Percentiles rank a stretch among this genome's conserved stretches.
These are phyloP conservation scores for Kernera saxatilis DNA, from an alignment of 345 rosid species.

Conservation along the genomic window DNA sequence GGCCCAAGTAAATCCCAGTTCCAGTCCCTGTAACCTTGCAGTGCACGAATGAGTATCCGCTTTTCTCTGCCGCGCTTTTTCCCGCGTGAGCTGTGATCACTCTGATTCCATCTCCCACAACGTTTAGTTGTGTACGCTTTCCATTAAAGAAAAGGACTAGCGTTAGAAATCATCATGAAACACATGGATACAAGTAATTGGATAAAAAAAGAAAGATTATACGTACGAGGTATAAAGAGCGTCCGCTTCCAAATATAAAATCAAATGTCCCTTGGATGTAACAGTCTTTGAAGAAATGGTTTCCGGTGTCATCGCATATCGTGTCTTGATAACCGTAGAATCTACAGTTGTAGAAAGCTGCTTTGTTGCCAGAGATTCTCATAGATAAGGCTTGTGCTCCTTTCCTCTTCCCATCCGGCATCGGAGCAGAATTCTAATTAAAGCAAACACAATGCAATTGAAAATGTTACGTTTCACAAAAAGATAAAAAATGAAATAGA, in stretches of 20 bases:
- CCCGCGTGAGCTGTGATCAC: constrained; percentile 69
- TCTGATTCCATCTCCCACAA: constrained; percentile 29
- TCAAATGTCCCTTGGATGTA: constrained; percentile 74
- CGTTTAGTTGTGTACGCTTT: constrained; percentile 31
- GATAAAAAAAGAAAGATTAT: not conserved
- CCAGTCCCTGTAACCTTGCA: constrained; percentile 42
- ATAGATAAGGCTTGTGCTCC: constrained; percentile 59
- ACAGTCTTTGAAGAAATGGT: constrained; percentile 68
- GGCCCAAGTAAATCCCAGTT: constrained; percentile 43
- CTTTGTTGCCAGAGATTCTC: constrained; percentile 47
- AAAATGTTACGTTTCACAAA: too few relatives aligned
- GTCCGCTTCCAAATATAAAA: constrained; percentile 67
- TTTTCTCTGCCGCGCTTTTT: constrained; percentile 26
- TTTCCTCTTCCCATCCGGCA: constrained; percentile 32
- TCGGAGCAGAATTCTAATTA: constrained; percentile 57
- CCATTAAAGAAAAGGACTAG: not conserved
- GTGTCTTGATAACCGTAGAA: constrained; percentile 64
- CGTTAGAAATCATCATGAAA: not conserved
- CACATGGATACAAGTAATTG: not conserved
- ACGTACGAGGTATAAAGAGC: constrained; percentile 50
- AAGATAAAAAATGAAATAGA: too few relatives aligned
- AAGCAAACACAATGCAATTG: not conserved
- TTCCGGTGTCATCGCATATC: constrained; percentile 57
- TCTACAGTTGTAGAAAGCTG: constrained; percentile 54
- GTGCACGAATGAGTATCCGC: constrained; percentile 44